Percentiles rank a stretch among this genome's conserved stretches.
These are phyloP conservation scores for Quercus rubra DNA, from an alignment of 306 rosid species.

Conservation along the genomic window DNA sequence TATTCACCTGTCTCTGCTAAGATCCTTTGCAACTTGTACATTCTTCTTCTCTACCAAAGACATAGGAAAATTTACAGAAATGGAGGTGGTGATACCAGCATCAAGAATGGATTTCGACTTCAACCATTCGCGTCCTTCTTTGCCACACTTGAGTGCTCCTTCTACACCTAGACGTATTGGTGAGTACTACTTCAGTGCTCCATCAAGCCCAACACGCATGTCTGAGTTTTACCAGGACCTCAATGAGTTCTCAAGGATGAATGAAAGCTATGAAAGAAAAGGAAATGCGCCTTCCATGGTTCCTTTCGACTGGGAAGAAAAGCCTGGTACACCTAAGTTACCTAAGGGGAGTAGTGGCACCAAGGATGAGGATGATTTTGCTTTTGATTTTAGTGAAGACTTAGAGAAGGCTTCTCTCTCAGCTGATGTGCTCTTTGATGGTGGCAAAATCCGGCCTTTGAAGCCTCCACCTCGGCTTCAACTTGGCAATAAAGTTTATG, in stretches of 20 bases:
- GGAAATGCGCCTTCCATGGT: not conserved
- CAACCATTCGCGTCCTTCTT: constrained; percentile 35
- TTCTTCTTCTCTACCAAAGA: not conserved
- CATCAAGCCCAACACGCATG: constrained; percentile 63
- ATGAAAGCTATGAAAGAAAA: not conserved
- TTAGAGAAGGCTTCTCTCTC: constrained; percentile 46
- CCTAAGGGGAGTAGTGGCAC: not conserved
- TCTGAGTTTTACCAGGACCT: constrained; percentile 42
- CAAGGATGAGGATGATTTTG: constrained; percentile 39
- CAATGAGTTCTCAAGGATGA: constrained; percentile 22
- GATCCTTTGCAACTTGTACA: no score
- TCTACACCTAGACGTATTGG: constrained; percentile 59
- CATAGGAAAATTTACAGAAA: not conserved
- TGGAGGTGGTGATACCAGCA: constrained; percentile 56
- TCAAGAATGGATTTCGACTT: constrained; percentile 52
- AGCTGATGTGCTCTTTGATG: constrained; percentile 81
- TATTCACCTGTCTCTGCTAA: no score
- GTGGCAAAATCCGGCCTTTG: constrained; percentile 59
- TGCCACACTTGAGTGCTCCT: constrained; percentile 52
- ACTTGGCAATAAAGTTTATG: not conserved
- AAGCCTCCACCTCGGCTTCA: constrained; percentile 25
- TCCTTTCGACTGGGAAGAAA: constrained; percentile 5
- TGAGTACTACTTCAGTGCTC: constrained; percentile 61
- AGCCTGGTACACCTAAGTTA: not conserved
- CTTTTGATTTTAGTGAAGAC: constrained; percentile 47